These are phyloP conservation scores for Adansonia digitata DNA, from an alignment of 345 rosid species.

Conservation along the genomic window DNA sequence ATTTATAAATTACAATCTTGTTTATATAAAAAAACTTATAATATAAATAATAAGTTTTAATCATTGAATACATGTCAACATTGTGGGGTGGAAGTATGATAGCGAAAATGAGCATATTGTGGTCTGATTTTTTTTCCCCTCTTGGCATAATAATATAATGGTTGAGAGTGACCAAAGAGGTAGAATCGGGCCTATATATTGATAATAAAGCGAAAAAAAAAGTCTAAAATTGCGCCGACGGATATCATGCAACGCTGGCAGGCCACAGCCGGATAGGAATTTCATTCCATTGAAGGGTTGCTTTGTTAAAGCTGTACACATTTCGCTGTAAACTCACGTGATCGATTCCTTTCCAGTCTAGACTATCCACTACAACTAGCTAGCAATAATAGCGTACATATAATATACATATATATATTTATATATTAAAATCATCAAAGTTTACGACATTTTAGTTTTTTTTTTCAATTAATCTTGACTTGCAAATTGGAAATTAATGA, in stretches of 20 bases:
- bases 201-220: neutral
- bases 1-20: too few relatives aligned
- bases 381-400: too few relatives aligned
- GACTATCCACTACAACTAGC: neutral
- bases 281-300: neutral
- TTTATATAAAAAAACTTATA: too few relatives aligned
- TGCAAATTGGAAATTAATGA: too few relatives aligned
- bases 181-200: neutral
- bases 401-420: too few relatives aligned
- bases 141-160: too few relatives aligned
- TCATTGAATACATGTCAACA: neutral
- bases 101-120: too few relatives aligned
- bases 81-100: neutral
- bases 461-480: too few relatives aligned
- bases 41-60: neutral
- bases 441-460: too few relatives aligned
- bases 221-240: conserved; percentile 4
- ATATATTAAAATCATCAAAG: too few relatives aligned
- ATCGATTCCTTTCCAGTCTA: neutral
- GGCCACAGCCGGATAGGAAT: neutral
- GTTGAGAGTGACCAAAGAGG: neutral
- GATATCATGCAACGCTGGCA: neutral
- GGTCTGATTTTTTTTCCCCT: too few relatives aligned
- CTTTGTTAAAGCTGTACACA: neutral
- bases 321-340: neutral